A percentile compares a stretch with the other conserved stretches of the same genome.
These are phyloP conservation scores for Pythium apleroticum DNA, from an alignment of 352 stramenopile genomes.

Conservation along the genomic window DNA sequence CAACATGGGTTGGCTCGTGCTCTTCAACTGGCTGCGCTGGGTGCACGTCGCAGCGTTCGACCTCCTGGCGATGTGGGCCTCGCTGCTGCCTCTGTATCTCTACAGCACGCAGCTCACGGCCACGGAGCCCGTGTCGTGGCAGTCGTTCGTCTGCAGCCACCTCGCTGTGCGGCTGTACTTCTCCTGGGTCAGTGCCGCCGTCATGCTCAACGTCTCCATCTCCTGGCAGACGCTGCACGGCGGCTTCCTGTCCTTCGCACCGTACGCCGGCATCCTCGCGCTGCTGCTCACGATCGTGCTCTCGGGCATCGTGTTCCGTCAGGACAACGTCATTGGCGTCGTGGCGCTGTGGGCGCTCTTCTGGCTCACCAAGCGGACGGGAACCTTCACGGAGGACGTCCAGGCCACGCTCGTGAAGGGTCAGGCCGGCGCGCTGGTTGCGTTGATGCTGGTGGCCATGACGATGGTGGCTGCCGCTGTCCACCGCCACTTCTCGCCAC, in stretches of 20 bases:
- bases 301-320: slow-evolving; percentile 42
- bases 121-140: slow-evolving; percentile 36
- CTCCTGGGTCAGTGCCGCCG: slow-evolving; percentile 54
- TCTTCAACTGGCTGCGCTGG: slow-evolving; percentile 43
- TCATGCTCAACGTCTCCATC: slow-evolving; percentile 55
- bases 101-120: slow-evolving; percentile 47
- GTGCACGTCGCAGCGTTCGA: slow-evolving; percentile 43
- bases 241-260: slow-evolving; percentile 39
- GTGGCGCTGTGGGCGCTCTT: slow-evolving; percentile 54
- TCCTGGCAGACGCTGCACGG: slow-evolving; percentile 41
- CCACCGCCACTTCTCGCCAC: slow-evolving; percentile 15
- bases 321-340: slow-evolving; percentile 52
- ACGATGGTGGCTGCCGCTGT: slow-evolving; percentile 3
- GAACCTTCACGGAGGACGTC: slow-evolving; percentile 7
- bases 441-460: slow-evolving; percentile 11
- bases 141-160: slow-evolving; percentile 53
- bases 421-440: slow-evolving; percentile 15
- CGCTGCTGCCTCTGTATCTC: slow-evolving; percentile 58
- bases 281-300: slow-evolving; percentile 46
- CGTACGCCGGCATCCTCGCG: slow-evolving; percentile 48
- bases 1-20: slow-evolving; percentile 57
- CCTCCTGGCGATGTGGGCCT: slow-evolving; percentile 55
- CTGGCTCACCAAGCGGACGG: slow-evolving; percentile 44
- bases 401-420: slow-evolving; percentile 16
- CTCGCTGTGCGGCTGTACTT: slow-evolving; percentile 65